Evolutionary conservation across 225 moss, liverwort and hornwort genomes (phyloP), one percentile per base, ranked within the genome.

Genomic region (Asterella californica): DNA sequence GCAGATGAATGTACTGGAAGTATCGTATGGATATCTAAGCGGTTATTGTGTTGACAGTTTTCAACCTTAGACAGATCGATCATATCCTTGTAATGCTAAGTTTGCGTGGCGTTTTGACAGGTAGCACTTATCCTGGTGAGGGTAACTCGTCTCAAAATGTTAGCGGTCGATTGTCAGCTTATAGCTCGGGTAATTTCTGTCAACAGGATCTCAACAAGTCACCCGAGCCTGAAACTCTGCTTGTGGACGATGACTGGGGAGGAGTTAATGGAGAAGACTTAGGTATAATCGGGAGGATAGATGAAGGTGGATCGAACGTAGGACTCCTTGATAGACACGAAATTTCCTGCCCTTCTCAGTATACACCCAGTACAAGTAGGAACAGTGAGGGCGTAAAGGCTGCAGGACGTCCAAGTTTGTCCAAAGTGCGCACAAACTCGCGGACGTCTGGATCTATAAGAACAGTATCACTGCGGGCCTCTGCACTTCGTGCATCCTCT

Each of bases 161-260:
- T 15, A 57, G 47, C 27, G 46, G 79, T 65, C 83, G 83, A 38
- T 72, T 76, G 64, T 50, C 79, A 48, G 76, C 79, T 10, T 82
- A 77, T 66, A 66, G 68, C 17, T 79, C 83, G 18, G 77, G 71
- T 71, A 80, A 63, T n/a, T 82, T 87, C 52, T 87, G 87, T 76
- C 77, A 71, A 36, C 87, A 87, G 78, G 87, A 87, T 81, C 82
- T 84, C 53, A 87, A 87, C 72, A 87, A 82, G 74, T 82, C 71
- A 72, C 84, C 87, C 6, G 84, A 87, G 62, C 84, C 84, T 60
- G 87, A 87, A 80, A 78, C 60, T 49, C 69, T 50, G 21, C 54
- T 54, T 9, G 38, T 70, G 79, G 82, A 84, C 78, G 87, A 87
- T 36, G 87, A 82, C 25, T 83, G 86, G 86, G 76, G 79, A 68